Base-by-base conservation (phyloP, 495 filamentous ascomycete genomes). In the Xylaria flabelliformis region DNA sequence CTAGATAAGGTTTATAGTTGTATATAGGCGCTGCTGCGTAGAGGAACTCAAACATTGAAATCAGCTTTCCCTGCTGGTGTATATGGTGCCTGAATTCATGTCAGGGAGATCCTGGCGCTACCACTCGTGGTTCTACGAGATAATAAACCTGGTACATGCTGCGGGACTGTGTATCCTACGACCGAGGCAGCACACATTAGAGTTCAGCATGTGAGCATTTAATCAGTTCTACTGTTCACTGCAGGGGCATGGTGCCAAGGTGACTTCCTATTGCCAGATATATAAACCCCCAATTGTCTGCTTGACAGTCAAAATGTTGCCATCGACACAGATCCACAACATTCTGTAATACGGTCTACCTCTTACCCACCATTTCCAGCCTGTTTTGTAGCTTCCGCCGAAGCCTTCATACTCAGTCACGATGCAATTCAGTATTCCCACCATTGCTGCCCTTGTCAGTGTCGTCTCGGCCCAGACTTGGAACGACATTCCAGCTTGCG, bases 401-500 rank as follows among this genome's bases (percentile, higher is more conserved):
- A 50, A 64, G 29, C 4, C 10, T 7, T 26, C 9, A 39, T 29
- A 67, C 9, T 67, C 19, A 51, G 46, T 26, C 21, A 67, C 29
- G 9, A 67, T 67, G 64, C 64, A 67, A 46, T 53, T 67, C 64
- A 24, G 46, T 67, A 46, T 67, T 10, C 29, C 32, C 32, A 53
- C 64, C 29, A 44, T 67, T 29, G n/a, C 46, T 46, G 21, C 46
- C 48, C 46, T 53, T 48, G n/a, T 67, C 64, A 46, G 26, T n/a
- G 7, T 34, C 64, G 64, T 67, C 46, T 67, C 64, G 9, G 64
- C 64, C 8, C 64, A 67, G 46, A 51, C 64, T 21, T 67, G 64
- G 64, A 24, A 67, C 44, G 64, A 67, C 15, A 67, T 67, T 32
- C 64, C 64, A 15, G 64, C 64, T n/a, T 67, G 64, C n/a, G 64